phyloP scores from a whole-genome alignment of 495 filamentous ascomycete genomes.

The Haplographium delicatum region DNA sequence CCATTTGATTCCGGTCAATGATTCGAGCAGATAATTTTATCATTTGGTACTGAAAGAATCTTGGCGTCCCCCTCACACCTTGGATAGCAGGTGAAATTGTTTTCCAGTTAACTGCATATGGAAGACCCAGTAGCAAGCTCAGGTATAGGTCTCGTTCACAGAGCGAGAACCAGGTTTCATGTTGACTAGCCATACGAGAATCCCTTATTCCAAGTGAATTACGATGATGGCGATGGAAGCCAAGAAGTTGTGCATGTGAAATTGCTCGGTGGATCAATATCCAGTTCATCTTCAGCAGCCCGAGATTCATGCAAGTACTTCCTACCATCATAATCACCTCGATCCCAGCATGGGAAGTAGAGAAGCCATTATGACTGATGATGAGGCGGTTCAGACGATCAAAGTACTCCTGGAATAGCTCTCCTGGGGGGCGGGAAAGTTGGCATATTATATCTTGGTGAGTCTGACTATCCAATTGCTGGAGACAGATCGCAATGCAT shows the following conservation, averaged over 20 bases:
- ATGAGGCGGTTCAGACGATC: not conserved
- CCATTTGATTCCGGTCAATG: slow-evolving; percentile 13
- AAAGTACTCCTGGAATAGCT: slow-evolving; percentile 11
- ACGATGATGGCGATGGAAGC: slow-evolving; percentile 7
- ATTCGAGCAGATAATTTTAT: not conserved
- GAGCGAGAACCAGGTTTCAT: slow-evolving; percentile 9
- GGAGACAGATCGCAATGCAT: slow-evolving; percentile 8
- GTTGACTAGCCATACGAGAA: not conserved
- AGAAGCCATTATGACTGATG: slow-evolving; percentile 3
- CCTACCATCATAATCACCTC: slow-evolving; percentile 1
- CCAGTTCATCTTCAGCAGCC: slow-evolving; percentile 5
- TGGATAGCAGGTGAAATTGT: slow-evolving; percentile 2
- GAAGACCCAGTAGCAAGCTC: slow-evolving; percentile 8
- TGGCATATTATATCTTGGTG: slow-evolving; percentile 11
- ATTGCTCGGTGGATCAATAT: slow-evolving; percentile 9
- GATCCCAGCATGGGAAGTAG: slow-evolving; percentile 3
- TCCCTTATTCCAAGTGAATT: not conserved
- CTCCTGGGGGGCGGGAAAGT: not conserved
- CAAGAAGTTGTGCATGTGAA: slow-evolving; percentile 8
- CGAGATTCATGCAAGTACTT: slow-evolving; percentile 12
- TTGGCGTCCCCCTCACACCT: not conserved
- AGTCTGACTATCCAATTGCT: slow-evolving; percentile 6
- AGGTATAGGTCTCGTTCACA: slow-evolving; percentile 9
- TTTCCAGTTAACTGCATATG: slow-evolving; percentile 6
- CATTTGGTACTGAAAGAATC: slow-evolving; percentile 5